Evolutionary conservation across 371 early-diverging fungal species (phyloP).

Genomic region (Apophysomyces variabilis): DNA sequence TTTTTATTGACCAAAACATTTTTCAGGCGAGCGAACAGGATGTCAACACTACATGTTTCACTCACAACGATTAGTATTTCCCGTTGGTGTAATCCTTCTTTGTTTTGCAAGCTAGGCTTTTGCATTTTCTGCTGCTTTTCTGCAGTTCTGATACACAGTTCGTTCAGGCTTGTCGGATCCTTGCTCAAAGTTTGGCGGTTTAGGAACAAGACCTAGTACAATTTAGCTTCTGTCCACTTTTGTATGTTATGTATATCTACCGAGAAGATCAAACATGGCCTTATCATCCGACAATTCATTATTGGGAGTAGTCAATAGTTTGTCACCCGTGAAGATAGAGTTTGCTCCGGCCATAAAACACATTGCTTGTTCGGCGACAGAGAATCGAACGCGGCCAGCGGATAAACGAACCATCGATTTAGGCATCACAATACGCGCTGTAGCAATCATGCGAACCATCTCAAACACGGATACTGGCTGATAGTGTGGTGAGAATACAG

Average conservation of each 20-base stretch:
- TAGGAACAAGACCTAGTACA: conserved; percentile 58
- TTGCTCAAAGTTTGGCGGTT: conserved; percentile 64
- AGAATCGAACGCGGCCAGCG: conserved; percentile 78
- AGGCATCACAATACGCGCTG: conserved; percentile 83
- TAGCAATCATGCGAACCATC: conserved; percentile 83
- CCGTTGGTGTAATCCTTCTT: background rate
- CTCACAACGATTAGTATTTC: background rate
- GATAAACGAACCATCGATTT: conserved; percentile 79
- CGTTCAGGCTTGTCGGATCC: conserved; percentile 38
- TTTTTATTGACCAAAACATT: too few relatives aligned
- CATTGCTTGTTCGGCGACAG: conserved; percentile 77
- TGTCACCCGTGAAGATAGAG: conserved; percentile 85
- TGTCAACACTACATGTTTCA: background rate
- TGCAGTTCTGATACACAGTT: conserved; percentile 14
- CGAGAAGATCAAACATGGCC: conserved; percentile 73
- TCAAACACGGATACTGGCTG: conserved; percentile 78
- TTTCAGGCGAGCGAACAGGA: background rate
- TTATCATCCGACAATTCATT: conserved; percentile 72
- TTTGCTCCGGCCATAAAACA: conserved; percentile 87
- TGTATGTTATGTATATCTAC: conserved; percentile 29
- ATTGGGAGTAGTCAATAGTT: conserved; percentile 79
- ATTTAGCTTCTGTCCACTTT: background rate
- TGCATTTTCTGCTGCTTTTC: conserved; percentile 1
- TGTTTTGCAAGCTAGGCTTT: background rate
- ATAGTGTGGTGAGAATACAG: background rate